Percentiles rank a stretch among this genome's conserved stretches.
Conservation (phyloP, 2,329 filamentous ascomycete species). For the Albifimbria verrucaria region DNA sequence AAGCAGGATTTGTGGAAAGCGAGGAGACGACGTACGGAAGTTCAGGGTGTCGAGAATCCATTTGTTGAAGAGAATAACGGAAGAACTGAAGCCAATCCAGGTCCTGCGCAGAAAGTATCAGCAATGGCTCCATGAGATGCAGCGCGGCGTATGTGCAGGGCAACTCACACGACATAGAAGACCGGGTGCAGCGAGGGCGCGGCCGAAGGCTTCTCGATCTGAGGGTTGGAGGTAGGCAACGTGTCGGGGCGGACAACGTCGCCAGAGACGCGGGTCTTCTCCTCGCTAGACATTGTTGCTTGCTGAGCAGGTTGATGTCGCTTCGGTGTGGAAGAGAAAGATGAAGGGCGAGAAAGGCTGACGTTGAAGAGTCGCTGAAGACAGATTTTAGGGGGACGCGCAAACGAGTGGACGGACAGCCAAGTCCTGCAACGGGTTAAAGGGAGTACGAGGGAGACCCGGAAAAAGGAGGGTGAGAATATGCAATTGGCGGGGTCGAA, state of each 20-base stretch:
- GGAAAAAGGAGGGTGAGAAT: conserved; percentile 24
- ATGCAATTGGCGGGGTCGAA: conserved; percentile 33
- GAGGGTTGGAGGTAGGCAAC: conserved; percentile 78
- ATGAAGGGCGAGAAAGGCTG: conserved; percentile 1
- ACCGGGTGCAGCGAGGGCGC: conserved; percentile 68
- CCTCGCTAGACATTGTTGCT: conserved; percentile 57
- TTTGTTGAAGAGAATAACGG: conserved; percentile 99
- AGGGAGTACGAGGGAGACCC: conserved; percentile 6
- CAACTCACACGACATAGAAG: conserved; percentile 73
- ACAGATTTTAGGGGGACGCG: conserved; percentile 30
- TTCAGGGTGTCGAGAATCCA: conserved; percentile 85
- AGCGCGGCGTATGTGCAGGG: background rate
- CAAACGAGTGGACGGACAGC: conserved; percentile 38
- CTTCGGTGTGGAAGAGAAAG: conserved; percentile 9
- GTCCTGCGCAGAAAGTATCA: conserved; percentile 49
- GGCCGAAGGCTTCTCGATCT: conserved; percentile 66
- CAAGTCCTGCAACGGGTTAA: conserved; percentile 24
- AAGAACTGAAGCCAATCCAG: conserved; percentile 91
- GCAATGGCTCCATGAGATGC: conserved; percentile 5
- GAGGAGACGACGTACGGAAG: conserved; percentile 62
- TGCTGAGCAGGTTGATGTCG: conserved; percentile 16
- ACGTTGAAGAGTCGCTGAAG: conserved; percentile 21
- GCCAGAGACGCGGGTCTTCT: conserved; percentile 81
- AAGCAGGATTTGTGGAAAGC: background rate
- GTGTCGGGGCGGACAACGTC: conserved; percentile 67